Base-by-base conservation (phyloP, 2,329 filamentous ascomycete species). In the Coniochaeta sp. region DNA sequence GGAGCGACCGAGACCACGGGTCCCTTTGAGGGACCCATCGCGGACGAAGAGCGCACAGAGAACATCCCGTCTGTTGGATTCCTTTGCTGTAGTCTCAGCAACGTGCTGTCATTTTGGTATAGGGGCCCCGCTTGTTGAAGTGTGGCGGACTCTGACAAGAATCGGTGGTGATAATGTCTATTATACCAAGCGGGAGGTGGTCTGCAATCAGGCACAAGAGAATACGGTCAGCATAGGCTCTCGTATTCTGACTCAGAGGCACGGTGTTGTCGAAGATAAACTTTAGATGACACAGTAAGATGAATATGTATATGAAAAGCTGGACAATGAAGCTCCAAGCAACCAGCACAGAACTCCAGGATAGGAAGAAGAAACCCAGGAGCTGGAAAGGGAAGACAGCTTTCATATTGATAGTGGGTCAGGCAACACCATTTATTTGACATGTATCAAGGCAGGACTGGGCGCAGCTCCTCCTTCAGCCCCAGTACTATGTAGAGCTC, bases 101-200 rank as follows among this genome's bases (percentile, higher is more conserved):
- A 61, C 31, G 47, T 47, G 12, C 64, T 64, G 52, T 66, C 62
- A 50, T 52, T 1, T 52, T 52, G 22, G 8, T 17, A 14, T 31
- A 17, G 5, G 12, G 47, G 22, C 17, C 22, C 24, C 3, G 26
- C 26, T 31, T 52, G 24, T 6, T 14, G 47, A 17, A 31, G 47
- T 6, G 14, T 22, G 22, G 31, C 31, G 14, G 54, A n/a, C 8
- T 57, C 54, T 14, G 54, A 57, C 31, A 38, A 24, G 31, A 57
- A 64, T 24, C 65, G 62, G 56, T 67, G 63, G 19, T 63, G 57
- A 43, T 61, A 59, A 43, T 62, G 54, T 57, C 62, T 65, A 59
- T 57, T 60, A 38, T 60, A 55, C 26, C 38, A 69, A 11, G 64
- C 63, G 8, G 64, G 65, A 12, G 67, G 67, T 34, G 67, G 67